Evolutionary conservation across 1,139 yeast genomes (phyloP).

Genomic region (Entelexis paramagnoliae): DNA sequence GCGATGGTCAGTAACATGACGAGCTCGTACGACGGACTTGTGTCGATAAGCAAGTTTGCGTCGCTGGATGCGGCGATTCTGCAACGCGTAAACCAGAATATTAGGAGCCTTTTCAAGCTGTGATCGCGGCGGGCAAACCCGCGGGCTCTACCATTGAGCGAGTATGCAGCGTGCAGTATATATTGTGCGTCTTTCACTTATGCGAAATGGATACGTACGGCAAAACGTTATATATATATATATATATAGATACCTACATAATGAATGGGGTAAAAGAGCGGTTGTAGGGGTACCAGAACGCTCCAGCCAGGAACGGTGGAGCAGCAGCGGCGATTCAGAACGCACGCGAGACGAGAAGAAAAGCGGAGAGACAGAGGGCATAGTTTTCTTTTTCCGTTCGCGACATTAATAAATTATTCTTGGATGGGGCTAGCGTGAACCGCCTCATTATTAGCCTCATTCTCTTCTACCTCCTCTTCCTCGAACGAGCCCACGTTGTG

Average conservation of each 20-base stretch:
- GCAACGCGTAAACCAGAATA: neutral
- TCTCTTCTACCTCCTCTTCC: constrained; percentile 18
- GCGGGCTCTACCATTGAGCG: too few relatives aligned
- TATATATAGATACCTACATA: neutral
- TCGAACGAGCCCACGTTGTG: constrained; percentile 53
- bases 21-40: neutral
- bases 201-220: too few relatives aligned
- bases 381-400: neutral
- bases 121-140: neutral
- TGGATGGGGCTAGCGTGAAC: neutral
- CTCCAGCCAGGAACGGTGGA: neutral
- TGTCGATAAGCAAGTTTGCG: neutral
- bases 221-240: neutral
- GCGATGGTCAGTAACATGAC: neutral
- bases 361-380: neutral
- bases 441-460: neutral
- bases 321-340: neutral
- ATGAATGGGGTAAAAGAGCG: neutral
- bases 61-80: neutral
- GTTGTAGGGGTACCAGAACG: neutral
- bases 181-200: neutral
- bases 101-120: neutral
- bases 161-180: too few relatives aligned
- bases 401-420: neutral
- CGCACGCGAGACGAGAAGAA: neutral